Evolutionary conservation across 2,329 filamentous ascomycete genomes (phyloP).

Genomic region (Penicillium sp.): DNA sequence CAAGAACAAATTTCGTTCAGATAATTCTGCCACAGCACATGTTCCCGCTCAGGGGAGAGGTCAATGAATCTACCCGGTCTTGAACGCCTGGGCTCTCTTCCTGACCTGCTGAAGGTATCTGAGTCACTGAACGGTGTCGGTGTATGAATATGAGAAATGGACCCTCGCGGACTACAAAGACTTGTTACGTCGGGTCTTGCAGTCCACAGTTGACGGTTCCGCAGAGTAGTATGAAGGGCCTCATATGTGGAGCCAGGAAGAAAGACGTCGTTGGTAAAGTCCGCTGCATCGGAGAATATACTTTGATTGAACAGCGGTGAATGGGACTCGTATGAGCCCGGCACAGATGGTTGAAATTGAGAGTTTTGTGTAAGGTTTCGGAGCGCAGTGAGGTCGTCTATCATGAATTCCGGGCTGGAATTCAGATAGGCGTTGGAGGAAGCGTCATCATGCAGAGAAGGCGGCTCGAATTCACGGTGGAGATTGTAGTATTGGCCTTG

Average conservation of each 20-base stretch:
- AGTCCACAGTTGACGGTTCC: constrained; percentile 48
- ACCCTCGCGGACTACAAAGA: constrained; percentile 23
- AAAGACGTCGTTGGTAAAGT: constrained; percentile 51
- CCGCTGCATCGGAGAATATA: constrained; percentile 25
- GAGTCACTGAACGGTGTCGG: constrained; percentile 11
- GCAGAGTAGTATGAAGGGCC: constrained; percentile 48
- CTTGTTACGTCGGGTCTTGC: constrained; percentile 44
- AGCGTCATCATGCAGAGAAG: constrained; percentile 4
- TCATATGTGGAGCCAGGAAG: constrained; percentile 50
- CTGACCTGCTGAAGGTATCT: constrained; percentile 1
- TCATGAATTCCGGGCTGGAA: constrained; percentile 24
- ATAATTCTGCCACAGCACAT: constrained; percentile 34
- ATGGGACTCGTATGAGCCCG: constrained; percentile 18
- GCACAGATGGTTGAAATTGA: constrained; percentile 11
- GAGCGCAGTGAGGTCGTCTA: constrained; percentile 22
- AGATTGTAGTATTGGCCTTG: constrained; percentile 1
- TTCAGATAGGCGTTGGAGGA: constrained; percentile 23
- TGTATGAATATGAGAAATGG: constrained; percentile 9
- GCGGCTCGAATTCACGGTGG: constrained; percentile 5
- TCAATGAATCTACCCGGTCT: constrained; percentile 23
- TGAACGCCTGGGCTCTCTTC: constrained; percentile 9
- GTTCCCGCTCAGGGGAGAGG: constrained; percentile 31
- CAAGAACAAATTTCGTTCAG: constrained; percentile 32
- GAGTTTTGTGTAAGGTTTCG: constrained; percentile 11
- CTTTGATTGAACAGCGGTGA: constrained; percentile 25